These are phyloP conservation scores for Megacollybia marginata DNA, from an alignment of 768 basidiomycete genomes.

Conservation along the genomic window DNA sequence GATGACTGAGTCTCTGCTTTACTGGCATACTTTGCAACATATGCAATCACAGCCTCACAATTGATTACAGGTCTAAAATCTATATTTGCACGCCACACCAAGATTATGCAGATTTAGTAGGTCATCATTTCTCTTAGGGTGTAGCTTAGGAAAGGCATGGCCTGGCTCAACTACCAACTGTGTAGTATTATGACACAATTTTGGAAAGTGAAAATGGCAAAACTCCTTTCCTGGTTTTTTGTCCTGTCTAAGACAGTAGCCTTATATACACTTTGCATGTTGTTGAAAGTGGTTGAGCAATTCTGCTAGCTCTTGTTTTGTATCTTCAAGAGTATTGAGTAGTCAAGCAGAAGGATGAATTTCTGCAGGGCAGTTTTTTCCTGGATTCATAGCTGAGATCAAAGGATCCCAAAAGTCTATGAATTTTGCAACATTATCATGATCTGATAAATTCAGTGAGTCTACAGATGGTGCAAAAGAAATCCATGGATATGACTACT, in stretches of 20 bases:
- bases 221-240: conserved; percentile 10
- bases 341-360: too few species aligned
- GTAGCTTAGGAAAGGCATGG: conserved; percentile 3
- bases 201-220: conserved; percentile 14
- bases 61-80: conserved; percentile 14
- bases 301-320: conserved; percentile 15
- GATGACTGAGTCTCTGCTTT: too few species aligned
- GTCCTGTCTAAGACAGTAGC: conserved; percentile 15
- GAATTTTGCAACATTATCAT: too few species aligned
- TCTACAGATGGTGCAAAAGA: too few species aligned
- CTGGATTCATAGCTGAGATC: too few species aligned
- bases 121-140: conserved; percentile 12
- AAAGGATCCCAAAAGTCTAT: too few species aligned
- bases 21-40: too few species aligned
- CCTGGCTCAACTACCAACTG: conserved; percentile 3
- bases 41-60: too few species aligned
- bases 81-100: conserved; percentile 14
- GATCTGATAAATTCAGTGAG: too few species aligned
- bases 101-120: conserved; percentile 13
- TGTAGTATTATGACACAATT: not conserved
- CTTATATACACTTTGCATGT: conserved; percentile 16
- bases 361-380: too few species aligned
- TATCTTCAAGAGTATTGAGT: too few species aligned
- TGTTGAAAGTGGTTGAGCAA: conserved; percentile 14
- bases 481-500: too few species aligned